Evolutionary conservation across 192 early-diverging fungal species (phyloP).

Genomic region (Coemansia sp.): DNA sequence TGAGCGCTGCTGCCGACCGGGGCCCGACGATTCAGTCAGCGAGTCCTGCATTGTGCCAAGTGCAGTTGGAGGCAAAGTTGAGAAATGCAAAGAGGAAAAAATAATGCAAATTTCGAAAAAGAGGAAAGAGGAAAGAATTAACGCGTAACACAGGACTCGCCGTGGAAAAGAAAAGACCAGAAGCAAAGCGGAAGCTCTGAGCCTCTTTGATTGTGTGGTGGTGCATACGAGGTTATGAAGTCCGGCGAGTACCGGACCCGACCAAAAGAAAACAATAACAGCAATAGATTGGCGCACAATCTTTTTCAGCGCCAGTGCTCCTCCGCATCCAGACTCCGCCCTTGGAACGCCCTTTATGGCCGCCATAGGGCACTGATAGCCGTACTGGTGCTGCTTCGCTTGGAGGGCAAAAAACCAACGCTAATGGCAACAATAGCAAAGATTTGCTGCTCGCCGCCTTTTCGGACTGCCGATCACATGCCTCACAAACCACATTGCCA

Average conservation of each 20-base stretch:
- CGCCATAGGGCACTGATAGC: too few relatives aligned
- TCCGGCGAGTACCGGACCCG: background rate
- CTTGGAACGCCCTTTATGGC: background rate
- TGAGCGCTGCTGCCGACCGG: background rate
- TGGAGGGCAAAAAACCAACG: background rate
- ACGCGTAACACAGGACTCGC: background rate
- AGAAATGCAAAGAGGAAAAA: background rate
- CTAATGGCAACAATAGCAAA: background rate
- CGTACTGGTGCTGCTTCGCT: background rate
- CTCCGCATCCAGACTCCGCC: background rate
- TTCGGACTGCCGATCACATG: constrained; percentile 4
- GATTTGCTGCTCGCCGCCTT: background rate
- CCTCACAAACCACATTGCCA: too few relatives aligned
- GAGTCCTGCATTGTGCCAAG: constrained; percentile 2
- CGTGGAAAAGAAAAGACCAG: background rate
- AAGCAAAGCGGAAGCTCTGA: constrained; percentile 1
- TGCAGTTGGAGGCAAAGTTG: background rate
- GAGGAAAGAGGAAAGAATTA: background rate
- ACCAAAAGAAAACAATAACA: background rate
- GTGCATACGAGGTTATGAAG: background rate
- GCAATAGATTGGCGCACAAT: background rate
- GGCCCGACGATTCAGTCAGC: background rate
- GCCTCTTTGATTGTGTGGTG: background rate
- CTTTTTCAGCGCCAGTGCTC: background rate
- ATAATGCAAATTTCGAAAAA: background rate